Percentiles rank a stretch among this genome's conserved stretches.
phyloP scores from a whole-genome alignment of 257 asterid genomes.

The Nicotiana benthamiana region DNA sequence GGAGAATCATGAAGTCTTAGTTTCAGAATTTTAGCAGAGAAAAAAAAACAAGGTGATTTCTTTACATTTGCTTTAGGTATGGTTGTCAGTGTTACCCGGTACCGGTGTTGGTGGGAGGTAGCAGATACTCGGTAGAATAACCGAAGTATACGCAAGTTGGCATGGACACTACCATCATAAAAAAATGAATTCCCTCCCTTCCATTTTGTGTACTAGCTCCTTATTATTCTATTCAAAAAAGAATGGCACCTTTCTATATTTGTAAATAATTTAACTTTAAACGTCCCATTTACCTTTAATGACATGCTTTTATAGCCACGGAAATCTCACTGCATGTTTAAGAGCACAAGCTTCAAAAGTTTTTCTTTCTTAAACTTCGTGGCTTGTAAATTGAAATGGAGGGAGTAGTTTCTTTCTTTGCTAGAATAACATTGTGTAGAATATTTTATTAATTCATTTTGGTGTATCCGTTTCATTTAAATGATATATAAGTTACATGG shows the following conservation, averaged over 20 bases:
- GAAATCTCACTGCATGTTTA: background rate
- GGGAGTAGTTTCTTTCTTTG: background rate
- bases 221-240: background rate
- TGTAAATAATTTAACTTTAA: background rate
- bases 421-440: background rate
- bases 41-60: no score
- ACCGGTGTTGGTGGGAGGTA: no score
- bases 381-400: background rate
- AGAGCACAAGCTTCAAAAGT: background rate
- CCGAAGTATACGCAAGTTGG: no score
- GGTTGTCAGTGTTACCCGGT: no score
- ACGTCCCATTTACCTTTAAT: background rate
- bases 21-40: no score
- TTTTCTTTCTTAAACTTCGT: slow-evolving; percentile 1
- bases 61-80: no score
- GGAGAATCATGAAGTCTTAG: no score
- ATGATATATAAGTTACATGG: background rate
- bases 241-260: background rate
- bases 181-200: no score
- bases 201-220: background rate
- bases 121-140: no score
- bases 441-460: background rate
- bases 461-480: background rate
- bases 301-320: background rate
- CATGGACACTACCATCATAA: no score